phyloP scores from a whole-genome alignment of 495 filamentous ascomycete genomes.

The Podospora bellae-mahoneyi region DNA sequence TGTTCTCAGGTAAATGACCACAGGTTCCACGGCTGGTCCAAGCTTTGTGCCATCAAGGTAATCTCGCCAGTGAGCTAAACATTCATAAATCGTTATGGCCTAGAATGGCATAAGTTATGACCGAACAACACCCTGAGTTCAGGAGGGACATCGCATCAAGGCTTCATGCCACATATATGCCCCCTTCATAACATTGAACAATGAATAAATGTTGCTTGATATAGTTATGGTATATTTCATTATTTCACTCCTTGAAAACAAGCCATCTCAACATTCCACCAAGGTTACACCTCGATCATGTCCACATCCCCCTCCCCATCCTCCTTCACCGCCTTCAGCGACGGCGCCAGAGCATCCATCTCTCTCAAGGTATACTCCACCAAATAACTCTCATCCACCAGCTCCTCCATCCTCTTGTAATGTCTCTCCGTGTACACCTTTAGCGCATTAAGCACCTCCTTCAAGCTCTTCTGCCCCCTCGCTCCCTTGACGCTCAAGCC shows the following conservation, averaged over 20 bases:
- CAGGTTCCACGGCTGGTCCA: not conserved
- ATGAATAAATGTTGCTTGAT: not conserved
- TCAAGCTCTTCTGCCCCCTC: constrained; percentile 62
- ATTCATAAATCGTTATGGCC: not conserved
- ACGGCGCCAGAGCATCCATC: constrained; percentile 74
- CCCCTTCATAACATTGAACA: not conserved
- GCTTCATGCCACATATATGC: no score
- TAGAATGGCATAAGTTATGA: not conserved
- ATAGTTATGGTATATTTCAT: not conserved
- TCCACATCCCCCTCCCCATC: constrained; percentile 39
- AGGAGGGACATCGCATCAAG: no score
- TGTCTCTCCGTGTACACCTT: constrained; percentile 88
- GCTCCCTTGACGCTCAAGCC: constrained; percentile 59
- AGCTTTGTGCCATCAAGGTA: not conserved
- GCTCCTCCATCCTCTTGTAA: constrained; percentile 78
- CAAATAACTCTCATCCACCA: constrained; percentile 91
- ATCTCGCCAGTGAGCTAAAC: not conserved
- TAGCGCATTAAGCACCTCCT: constrained; percentile 79
- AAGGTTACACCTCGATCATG: constrained; percentile 38
- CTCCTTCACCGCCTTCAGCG: constrained; percentile 28
- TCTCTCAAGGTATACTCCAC: constrained; percentile 87
- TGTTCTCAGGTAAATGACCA: not conserved
- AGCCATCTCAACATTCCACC: not conserved
- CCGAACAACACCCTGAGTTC: not conserved
- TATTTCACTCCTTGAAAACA: not conserved